These are phyloP conservation scores for Dendrostoma leiphaemia DNA, from an alignment of 2,329 filamentous ascomycete species.

Conservation along the genomic window DNA sequence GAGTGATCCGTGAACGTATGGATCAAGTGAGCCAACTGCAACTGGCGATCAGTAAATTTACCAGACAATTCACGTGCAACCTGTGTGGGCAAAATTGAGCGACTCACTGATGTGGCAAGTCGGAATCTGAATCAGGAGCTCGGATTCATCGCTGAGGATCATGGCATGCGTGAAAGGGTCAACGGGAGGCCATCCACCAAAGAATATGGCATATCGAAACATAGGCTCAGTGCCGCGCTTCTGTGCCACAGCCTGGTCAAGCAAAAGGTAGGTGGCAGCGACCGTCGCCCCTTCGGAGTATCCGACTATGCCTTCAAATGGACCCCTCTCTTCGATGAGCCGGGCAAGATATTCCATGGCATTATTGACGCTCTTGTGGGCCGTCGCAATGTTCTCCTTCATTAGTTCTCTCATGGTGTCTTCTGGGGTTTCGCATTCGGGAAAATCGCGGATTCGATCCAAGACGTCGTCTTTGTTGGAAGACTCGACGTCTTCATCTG, in stretches of 20 bases:
- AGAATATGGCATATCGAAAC: conserved; percentile 45
- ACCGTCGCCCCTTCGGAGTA: conserved; percentile 18
- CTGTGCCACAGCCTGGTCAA: conserved; percentile 13
- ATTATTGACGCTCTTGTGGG: too few species aligned
- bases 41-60: not conserved
- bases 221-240: too few species aligned
- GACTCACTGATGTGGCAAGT: conserved; percentile 38
- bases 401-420: conserved; percentile 54
- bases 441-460: conserved; percentile 52
- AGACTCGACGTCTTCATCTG: too few species aligned
- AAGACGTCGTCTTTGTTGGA: conserved; percentile 36
- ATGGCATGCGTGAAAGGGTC: too few species aligned
- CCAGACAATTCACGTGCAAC: too few species aligned
- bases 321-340: too few species aligned
- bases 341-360: too few species aligned
- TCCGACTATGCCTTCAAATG: conserved; percentile 13
- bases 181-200: conserved; percentile 47
- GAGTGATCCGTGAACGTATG: conserved; percentile 6
- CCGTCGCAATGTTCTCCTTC: too few species aligned
- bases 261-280: conserved; percentile 13
- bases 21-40: conserved; percentile 37
- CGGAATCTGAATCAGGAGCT: conserved; percentile 36
- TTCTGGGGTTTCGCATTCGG: conserved; percentile 40
- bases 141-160: conserved; percentile 39
- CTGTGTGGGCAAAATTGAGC: too few species aligned